phyloP scores from a whole-genome alignment of 441 rosid genomes.

The Lepidium campestre region DNA sequence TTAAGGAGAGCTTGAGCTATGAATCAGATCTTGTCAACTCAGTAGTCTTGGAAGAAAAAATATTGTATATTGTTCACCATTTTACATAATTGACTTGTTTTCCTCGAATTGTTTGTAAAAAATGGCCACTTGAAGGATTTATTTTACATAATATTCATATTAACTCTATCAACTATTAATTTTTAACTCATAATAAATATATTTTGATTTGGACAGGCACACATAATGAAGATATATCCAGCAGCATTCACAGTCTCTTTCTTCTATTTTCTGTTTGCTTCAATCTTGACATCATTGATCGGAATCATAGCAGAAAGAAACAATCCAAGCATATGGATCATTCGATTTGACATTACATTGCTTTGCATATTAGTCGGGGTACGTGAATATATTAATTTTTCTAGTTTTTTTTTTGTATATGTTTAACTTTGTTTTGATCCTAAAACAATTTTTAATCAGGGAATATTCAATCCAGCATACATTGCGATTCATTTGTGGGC shows the following conservation, averaged over 20 bases:
- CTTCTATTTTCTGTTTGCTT: neutral
- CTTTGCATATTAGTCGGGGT: neutral
- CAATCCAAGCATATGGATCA: constrained; percentile 28
- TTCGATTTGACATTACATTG: constrained; percentile 23
- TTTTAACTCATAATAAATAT: neutral
- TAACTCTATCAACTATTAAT: too few relatives aligned
- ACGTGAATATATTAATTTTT: too few relatives aligned
- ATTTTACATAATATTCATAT: too few relatives aligned
- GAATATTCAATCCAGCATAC: constrained; percentile 14
- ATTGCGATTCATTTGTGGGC: constrained; percentile 28
- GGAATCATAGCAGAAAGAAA: constrained; percentile 28
- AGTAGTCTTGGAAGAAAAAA: too few relatives aligned
- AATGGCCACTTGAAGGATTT: too few relatives aligned
- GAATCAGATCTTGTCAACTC: too few relatives aligned
- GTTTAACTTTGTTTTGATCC: neutral
- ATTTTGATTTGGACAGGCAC: constrained; percentile 18
- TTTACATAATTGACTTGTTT: too few relatives aligned
- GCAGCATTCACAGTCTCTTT: constrained; percentile 22
- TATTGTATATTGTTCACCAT: too few relatives aligned
- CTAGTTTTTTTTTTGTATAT: too few relatives aligned
- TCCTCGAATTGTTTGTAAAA: too few relatives aligned
- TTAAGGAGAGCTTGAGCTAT: too few relatives aligned
- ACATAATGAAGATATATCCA: constrained; percentile 33
- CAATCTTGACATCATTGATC: constrained; percentile 12
- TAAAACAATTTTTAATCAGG: neutral